These are phyloP conservation scores for Solanum dulcamara DNA, from an alignment of 257 asterid genomes.

Conservation along the genomic window DNA sequence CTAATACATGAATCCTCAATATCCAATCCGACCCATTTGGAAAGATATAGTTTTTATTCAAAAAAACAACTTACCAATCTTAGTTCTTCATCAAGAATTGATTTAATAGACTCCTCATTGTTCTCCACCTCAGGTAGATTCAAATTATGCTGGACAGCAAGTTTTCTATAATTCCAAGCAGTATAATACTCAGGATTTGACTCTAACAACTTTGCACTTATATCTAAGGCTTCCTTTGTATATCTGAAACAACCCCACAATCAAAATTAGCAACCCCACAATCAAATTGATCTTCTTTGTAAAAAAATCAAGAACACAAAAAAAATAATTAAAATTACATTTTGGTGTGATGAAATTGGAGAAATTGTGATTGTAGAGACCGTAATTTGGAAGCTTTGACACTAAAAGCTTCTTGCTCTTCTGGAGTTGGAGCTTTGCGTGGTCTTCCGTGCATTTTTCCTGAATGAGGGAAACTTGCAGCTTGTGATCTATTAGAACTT, in stretches of 20 bases:
- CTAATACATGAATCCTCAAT: not conserved
- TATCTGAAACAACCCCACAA: slow-evolving; percentile 33
- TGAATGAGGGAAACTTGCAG: not conserved
- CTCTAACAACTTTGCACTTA: slow-evolving; percentile 56
- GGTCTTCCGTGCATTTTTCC: slow-evolving; percentile 79
- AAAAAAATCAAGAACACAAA: not conserved
- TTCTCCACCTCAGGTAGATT: slow-evolving; percentile 19
- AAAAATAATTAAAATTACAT: slow-evolving; percentile 6
- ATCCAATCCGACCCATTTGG: not conserved
- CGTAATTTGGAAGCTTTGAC: slow-evolving; percentile 62
- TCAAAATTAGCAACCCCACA: not conserved
- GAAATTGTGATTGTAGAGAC: slow-evolving; percentile 67
- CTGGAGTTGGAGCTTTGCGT: slow-evolving; percentile 47
- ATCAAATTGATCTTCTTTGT: not conserved
- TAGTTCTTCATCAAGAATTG: slow-evolving; percentile 63
- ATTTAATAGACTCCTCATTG: slow-evolving; percentile 29
- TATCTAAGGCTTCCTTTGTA: slow-evolving; percentile 70
- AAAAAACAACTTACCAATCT: slow-evolving; percentile 42
- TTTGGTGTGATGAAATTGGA: slow-evolving; percentile 60
- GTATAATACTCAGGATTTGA: slow-evolving; percentile 83
- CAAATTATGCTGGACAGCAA: slow-evolving; percentile 51
- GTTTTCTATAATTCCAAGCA: slow-evolving; percentile 88
- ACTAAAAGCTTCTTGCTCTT: slow-evolving; percentile 48
- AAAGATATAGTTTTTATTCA: not conserved
- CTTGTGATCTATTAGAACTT: not conserved